Evolutionary conservation across 495 filamentous ascomycete species (phyloP).

Genomic region (Penicillium malachiteum): DNA sequence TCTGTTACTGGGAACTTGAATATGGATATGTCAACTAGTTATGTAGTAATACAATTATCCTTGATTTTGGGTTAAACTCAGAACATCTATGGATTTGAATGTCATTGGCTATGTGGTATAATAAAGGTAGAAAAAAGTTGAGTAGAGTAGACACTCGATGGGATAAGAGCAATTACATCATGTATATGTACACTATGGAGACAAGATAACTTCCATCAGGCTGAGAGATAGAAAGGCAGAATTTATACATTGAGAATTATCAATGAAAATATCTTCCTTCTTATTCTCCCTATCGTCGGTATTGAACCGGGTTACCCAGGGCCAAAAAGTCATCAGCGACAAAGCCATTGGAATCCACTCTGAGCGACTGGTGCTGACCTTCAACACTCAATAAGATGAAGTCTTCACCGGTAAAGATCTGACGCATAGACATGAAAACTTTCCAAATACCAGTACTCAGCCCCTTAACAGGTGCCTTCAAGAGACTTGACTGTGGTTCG

Average conservation of each 20-base stretch:
- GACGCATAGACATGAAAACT: conserved; percentile 39
- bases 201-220: background rate
- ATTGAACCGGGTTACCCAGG: conserved; percentile 25
- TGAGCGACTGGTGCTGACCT: conserved; percentile 37
- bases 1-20: no score
- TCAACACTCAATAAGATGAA: conserved; percentile 46
- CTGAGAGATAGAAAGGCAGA: no score
- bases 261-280: no score
- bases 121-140: background rate
- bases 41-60: no score
- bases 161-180: conserved; percentile 3
- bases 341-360: conserved; percentile 42
- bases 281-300: no score
- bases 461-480: conserved; percentile 39
- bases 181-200: conserved; percentile 8
- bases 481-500: conserved; percentile 25
- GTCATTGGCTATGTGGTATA: no score
- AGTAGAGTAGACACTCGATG: background rate
- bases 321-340: conserved; percentile 38
- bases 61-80: no score
- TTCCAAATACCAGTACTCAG: conserved; percentile 35
- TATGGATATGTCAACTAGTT: no score
- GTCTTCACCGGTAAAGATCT: conserved; percentile 46
- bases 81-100: no score
- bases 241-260: no score